Base-by-base conservation (phyloP, 441 rosid species). In the Croton laevigatus region DNA sequence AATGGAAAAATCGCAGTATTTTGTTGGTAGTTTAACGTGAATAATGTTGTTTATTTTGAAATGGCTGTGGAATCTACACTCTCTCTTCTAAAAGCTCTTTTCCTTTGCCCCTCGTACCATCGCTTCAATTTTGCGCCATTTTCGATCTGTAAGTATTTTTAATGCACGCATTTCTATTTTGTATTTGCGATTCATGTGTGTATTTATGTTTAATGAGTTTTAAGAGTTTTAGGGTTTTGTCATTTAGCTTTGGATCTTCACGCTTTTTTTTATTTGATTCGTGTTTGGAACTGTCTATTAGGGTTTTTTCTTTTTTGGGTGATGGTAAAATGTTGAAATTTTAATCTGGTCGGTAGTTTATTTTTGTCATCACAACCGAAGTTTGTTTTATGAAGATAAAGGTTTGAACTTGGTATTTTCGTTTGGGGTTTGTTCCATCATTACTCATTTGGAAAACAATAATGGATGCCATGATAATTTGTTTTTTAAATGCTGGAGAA, bases 51-150 rank as follows among this genome's bases (percentile, higher is more conserved):
- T 57, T 8, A 7, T 57, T 53, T 57, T 55, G 62, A 42, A 63
- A 54, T 44, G 73, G 74, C 72, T 38, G 70, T 80, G 82, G 82
- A 80, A 80, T 73, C 78, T 51, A 36, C 67, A 44, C 69, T 57
- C 63, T 36, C 32, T 6, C n/a, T 13, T 5, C 44, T 40, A 40
- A 37, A 52, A 40, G 45, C 62, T 65, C 59, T 20, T 60, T 27
- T 62, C 46, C 63, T 72, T 57, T 57, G 23, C 38, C 61, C 12
- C 37, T 11, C 61, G 2, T 6, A 27, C 36, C 27, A 57, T 57
- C 38, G n/a, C 38, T 57, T 57, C 37, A 27, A 23, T 8, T 49
- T 78, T 55, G 38, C 36, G 51, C 62, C 69, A 48, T 52, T 53
- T 55, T 73, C 68, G 78, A 73, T 78, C 81, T 78, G 81, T 78